Conservation (phyloP, 352 stramenopile species). For the Peronosclerospora sorghi region DNA sequence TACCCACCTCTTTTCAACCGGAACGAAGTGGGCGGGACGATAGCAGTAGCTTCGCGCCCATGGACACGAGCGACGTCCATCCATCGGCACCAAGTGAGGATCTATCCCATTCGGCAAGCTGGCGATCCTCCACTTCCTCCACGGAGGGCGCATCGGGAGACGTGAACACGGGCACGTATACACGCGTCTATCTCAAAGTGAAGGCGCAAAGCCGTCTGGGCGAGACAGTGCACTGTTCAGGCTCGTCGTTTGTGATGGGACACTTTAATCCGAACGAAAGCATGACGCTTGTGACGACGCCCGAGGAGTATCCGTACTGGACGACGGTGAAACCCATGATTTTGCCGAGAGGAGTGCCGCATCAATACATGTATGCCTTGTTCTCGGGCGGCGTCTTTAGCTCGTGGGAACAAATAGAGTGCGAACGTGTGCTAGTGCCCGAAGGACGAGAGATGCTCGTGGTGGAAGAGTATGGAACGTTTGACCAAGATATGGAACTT, state of each 20-base stretch:
- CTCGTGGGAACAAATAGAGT: slow-evolving; percentile 70
- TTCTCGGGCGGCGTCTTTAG: slow-evolving; percentile 81
- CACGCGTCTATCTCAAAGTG: slow-evolving; percentile 62
- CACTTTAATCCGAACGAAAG: slow-evolving; percentile 83
- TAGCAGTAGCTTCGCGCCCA: background rate
- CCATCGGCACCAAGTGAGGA: slow-evolving; percentile 3
- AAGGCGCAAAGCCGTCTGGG: slow-evolving; percentile 59
- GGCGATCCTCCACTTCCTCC: slow-evolving; percentile 22
- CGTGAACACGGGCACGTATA: slow-evolving; percentile 77
- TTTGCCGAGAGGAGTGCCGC: slow-evolving; percentile 65
- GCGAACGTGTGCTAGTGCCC: slow-evolving; percentile 57
- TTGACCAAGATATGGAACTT: slow-evolving; percentile 50
- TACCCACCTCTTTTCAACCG: slow-evolving; percentile 29
- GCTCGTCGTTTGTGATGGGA: slow-evolving; percentile 77
- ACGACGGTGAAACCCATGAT: slow-evolving; percentile 90
- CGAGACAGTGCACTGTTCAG: slow-evolving; percentile 68
- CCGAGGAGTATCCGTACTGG: slow-evolving; percentile 94
- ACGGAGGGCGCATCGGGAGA: slow-evolving; percentile 29
- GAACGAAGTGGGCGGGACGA: slow-evolving; percentile 5
- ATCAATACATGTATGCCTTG: slow-evolving; percentile 87
- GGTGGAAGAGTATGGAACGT: slow-evolving; percentile 62
- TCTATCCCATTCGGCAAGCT: slow-evolving; percentile 26
- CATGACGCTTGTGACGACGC: slow-evolving; percentile 92
- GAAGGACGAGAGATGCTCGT: slow-evolving; percentile 76
- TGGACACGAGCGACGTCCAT: slow-evolving; percentile 6